Evolutionary conservation across 2,329 filamentous ascomycete genomes (phyloP).

Genomic region (Stenocarpella maydis): DNA sequence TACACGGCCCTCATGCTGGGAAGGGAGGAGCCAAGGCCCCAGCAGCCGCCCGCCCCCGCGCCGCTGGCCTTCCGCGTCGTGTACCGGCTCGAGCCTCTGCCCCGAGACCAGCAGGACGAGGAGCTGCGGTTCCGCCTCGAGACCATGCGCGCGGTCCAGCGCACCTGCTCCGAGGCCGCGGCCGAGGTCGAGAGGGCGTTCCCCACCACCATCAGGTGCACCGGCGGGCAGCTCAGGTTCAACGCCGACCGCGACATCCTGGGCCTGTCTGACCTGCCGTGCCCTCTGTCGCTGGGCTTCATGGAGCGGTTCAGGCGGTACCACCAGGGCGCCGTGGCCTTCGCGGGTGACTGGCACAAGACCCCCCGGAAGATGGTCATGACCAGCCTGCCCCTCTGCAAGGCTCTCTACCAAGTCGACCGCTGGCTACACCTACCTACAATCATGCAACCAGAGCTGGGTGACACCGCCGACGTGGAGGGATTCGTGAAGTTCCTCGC

Average conservation of each 20-base stretch:
- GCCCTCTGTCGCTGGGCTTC: background rate
- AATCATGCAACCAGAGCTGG: fast-evolving
- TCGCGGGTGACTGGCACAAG: background rate
- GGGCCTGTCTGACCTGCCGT: background rate
- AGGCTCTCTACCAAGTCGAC: too few species aligned
- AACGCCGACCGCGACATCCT: background rate
- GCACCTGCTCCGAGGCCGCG: background rate
- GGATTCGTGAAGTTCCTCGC: background rate
- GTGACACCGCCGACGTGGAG: background rate
- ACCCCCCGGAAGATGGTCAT: background rate
- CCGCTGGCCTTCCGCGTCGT: background rate
- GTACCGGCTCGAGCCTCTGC: background rate
- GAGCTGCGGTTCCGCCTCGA: background rate
- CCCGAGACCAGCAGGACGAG: background rate
- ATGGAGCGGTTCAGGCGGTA: background rate
- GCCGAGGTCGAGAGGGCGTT: background rate
- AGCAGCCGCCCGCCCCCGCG: background rate
- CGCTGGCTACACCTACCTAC: background rate
- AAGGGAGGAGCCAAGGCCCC: background rate
- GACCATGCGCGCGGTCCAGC: background rate
- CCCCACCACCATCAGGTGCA: background rate
- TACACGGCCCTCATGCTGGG: background rate
- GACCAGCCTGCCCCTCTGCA: too few species aligned
- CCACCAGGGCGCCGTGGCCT: background rate
- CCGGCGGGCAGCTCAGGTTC: background rate